These are phyloP conservation scores for Spatholobus suberectus DNA, from an alignment of 306 rosid genomes.

Conservation along the genomic window DNA sequence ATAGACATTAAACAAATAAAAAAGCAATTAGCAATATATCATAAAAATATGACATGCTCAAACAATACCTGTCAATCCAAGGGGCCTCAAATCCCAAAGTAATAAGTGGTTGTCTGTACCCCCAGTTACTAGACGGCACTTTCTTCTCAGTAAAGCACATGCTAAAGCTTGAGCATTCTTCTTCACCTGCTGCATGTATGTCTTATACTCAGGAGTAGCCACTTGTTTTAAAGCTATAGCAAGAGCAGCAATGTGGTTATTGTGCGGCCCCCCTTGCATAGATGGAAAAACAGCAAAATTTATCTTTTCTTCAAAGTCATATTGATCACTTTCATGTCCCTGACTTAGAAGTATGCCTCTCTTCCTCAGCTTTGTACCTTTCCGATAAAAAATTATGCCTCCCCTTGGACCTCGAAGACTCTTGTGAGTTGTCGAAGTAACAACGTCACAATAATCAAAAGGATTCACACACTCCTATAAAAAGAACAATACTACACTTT, in stretches of 20 bases:
- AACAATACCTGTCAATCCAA: slow-evolving; percentile 83
- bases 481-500: slow-evolving; percentile 22
- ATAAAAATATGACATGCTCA: neutral
- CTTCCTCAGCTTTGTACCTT: slow-evolving; percentile 86
- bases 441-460: slow-evolving; percentile 92
- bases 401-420: slow-evolving; percentile 99
- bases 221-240: slow-evolving; percentile 95
- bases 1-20: slow-evolving; percentile 7
- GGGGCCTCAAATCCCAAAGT: slow-evolving; percentile 95
- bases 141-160: slow-evolving; percentile 76
- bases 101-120: slow-evolving; percentile 96
- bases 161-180: slow-evolving; percentile 91
- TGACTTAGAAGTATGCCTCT: slow-evolving; percentile 71
- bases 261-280: slow-evolving; percentile 98
- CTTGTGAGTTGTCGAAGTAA: slow-evolving; percentile 97
- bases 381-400: slow-evolving; percentile 90
- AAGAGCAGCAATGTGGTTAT: slow-evolving; percentile 97
- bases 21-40: slow-evolving; percentile 16
- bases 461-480: slow-evolving; percentile 86
- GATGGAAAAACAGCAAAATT: slow-evolving; percentile 95
- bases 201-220: slow-evolving; percentile 83
- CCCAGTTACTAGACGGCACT: slow-evolving; percentile 85
- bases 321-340: slow-evolving; percentile 73
- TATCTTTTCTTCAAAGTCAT: slow-evolving; percentile 91
- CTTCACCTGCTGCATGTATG: slow-evolving; percentile 96